Base-by-base conservation (phyloP, 78 protist genomes). In the Dictyostelium brefeldianum region DNA sequence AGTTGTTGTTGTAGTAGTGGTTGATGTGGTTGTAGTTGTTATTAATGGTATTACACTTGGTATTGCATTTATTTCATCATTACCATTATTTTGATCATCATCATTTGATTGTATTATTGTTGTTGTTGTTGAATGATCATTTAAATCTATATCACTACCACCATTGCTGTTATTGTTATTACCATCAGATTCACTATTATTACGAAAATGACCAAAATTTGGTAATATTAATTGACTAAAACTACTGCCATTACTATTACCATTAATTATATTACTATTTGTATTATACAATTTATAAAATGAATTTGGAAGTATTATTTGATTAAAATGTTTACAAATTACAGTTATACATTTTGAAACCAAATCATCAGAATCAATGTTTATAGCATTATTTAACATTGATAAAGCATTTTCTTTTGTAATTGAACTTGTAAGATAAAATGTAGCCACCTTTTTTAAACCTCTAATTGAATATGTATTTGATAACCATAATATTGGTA, bases 311-410 rank as follows among this genome's bases (percentile, higher is more conserved):
- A 51, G 71, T 0, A 87, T 87, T 11, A 87, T 74, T 64, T 87
- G 93, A 87, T 87, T 87, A 51, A 87, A 87, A 65, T 87, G 93
- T 64, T 87, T 87, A 64, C 93, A 87, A 22, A 77, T 87, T 14
- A 87, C 93, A 17, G 93, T 87, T 0, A 87, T 87, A 31, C 85
- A 87, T 36, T 87, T 87, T n/a, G 93, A 75, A 31, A 77, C 79
- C 11, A 87, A 62, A n/a, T 87, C 93, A 5, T 87, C 93, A 8
- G 85, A 77, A 11, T 87, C 81, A 57, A 87, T 77, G 47, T 87
- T 81, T 17, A 87, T 77, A 7, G 93, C 93, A 36, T 87, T 87
- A 43, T 87, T 74, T n/a, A 87, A 27, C 93, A 87, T 87, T 22
- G 57, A 48, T 36, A 87, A 59, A 50, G 93, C 84, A 48, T 87